Base-by-base conservation (phyloP, 2,329 filamentous ascomycete genomes). In the Orbilia oligospora region DNA sequence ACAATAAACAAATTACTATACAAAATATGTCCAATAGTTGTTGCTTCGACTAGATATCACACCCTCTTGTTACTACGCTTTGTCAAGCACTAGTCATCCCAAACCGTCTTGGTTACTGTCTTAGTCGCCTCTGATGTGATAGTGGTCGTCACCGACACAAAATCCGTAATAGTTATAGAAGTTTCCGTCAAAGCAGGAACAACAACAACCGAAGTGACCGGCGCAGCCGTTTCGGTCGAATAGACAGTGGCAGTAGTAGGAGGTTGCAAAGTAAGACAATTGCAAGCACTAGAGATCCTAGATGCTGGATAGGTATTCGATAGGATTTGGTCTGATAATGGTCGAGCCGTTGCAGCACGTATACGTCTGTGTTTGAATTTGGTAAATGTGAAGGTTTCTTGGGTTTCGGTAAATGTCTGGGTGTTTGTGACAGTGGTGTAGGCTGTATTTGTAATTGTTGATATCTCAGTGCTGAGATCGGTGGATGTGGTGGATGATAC, bases 271-370 rank as follows among this genome's bases (percentile, higher is more conserved):
- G 69, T 72, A 5, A 72, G 58, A 33, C 69, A 66, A 18, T 58
- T 48, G 49, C 56, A 65, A 18, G 58, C 69, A n/a, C 69, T 72
- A 0, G 69, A 65, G 46, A 72, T 72, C 16, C 69, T 49, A 16
- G 30, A 44, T 6, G 69, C 44, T 0, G 69, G 69, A 27, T 55
- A 72, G 6, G 56, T 65, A 10, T 24, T 38, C 6, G 27, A 51
- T 24, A 72, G 46, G 33, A 66, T 56, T 30, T 53, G 44, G 24
- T 72, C 56, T 20, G 56, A 66, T 12, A 72, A 22, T 16, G 69
- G 56, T 12, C 22, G 65, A 14, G 41, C 22, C 8, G 44, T 16
- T 6, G 27, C 38, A 3, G 27, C 38, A 2, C 30, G 14, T 14
- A 9, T 2, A n/a, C 56, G 46, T 18, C 61, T 70, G 0, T 61